Evolutionary conservation across 768 basidiomycete genomes (phyloP).

Genomic region (Lanmaoa pseudosensibilis): DNA sequence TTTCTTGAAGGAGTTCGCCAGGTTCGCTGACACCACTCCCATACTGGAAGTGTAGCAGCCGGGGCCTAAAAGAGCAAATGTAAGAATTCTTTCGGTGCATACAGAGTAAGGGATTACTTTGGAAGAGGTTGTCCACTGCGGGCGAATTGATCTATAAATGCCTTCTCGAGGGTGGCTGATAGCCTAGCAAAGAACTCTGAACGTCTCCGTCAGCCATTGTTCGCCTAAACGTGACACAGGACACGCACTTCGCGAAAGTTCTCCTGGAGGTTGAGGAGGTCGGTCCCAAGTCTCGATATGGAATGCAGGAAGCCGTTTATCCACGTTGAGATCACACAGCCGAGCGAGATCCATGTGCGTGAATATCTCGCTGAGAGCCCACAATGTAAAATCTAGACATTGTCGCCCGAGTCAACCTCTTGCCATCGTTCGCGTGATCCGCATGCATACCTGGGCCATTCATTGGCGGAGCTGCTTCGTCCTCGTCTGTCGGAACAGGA

Average conservation of each 20-base stretch:
- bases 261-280: slow-evolving; percentile 39
- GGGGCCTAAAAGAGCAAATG: slow-evolving; percentile 21
- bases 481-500: slow-evolving; percentile 12
- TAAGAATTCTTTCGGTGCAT: slow-evolving; percentile 3
- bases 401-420: not conserved
- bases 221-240: not conserved
- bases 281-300: slow-evolving; percentile 41
- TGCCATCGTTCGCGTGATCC: not conserved
- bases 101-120: slow-evolving; percentile 26
- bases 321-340: slow-evolving; percentile 55
- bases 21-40: slow-evolving; percentile 42
- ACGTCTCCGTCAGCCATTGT: slow-evolving; percentile 6
- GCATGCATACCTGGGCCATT: slow-evolving; percentile 39
- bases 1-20: slow-evolving; percentile 33
- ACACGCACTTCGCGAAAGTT: slow-evolving; percentile 42
- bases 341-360: slow-evolving; percentile 68
- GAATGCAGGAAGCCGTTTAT: slow-evolving; percentile 49
- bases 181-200: slow-evolving; percentile 53
- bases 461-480: slow-evolving; percentile 28
- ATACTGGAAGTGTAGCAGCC: slow-evolving; percentile 59
- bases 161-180: slow-evolving; percentile 44
- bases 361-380: slow-evolving; percentile 64
- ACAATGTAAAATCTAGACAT: slow-evolving; percentile 47
- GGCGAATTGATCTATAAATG: slow-evolving; percentile 39
- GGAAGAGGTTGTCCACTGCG: slow-evolving; percentile 33